Percentiles rank a stretch among this genome's conserved stretches.
phyloP scores from a whole-genome alignment of 495 filamentous ascomycete species.

The Chaetomidium leptoderma region DNA sequence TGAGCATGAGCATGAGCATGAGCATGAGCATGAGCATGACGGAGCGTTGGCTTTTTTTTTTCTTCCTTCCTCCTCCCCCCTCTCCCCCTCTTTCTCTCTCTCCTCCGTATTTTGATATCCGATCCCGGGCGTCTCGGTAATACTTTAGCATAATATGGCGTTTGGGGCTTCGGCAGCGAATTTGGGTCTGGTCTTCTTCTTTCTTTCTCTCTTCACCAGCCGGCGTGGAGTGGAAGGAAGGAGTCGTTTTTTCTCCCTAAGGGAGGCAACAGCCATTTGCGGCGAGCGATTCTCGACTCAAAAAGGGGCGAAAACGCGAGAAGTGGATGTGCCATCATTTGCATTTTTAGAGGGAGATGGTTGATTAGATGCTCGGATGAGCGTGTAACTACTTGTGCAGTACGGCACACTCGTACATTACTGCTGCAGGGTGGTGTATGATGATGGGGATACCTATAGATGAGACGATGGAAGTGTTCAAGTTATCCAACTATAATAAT shows the following conservation, averaged over 20 bases:
- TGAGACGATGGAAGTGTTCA: not conserved
- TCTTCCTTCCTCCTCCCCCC: no score
- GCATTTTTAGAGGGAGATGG: not conserved
- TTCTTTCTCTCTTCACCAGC: no score
- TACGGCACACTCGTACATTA: not conserved
- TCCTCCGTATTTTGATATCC: no score
- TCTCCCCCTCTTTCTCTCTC: no score
- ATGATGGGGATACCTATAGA: not conserved
- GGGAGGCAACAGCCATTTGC: no score
- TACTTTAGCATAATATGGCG: no score
- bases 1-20: not conserved
- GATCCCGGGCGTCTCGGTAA: no score
- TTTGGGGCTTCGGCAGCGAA: no score
- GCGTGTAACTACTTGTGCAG: not conserved
- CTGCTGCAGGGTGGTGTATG: not conserved
- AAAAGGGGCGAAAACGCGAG: not conserved
- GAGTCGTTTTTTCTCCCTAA: not conserved
- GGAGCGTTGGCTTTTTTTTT: no score
- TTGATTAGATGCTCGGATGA: not conserved
- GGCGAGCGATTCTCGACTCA: conserved; percentile 1
- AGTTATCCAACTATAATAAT: not conserved
- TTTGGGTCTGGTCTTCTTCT: no score
- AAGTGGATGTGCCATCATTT: not conserved
- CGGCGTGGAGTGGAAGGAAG: no score
- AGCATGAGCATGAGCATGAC: not conserved